Base-by-base conservation (phyloP, 2,329 filamentous ascomycete species). In the Herpotrichia juniperi region DNA sequence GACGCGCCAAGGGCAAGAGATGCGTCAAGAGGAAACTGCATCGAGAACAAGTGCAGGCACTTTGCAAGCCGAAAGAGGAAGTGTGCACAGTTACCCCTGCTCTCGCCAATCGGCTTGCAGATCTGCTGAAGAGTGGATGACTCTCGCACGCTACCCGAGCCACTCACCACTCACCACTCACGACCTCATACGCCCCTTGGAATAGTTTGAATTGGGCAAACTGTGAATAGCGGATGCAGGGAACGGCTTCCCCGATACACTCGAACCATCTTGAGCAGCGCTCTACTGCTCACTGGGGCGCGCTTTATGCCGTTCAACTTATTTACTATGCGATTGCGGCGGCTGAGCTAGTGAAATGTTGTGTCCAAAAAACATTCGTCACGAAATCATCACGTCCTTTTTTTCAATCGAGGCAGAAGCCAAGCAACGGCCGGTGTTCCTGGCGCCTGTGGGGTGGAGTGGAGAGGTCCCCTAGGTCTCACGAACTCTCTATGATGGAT, bases 291-390 rank as follows among this genome's bases (percentile, higher is more conserved):
- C 62, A 61, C 48, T 59, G 39, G 42, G 46, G 42, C 56, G 59
- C 47, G 40, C 51, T 56, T 50, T 39, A 53, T 54, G 50, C 47
- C 48, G 45, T 43, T 46, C 42, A 34, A 46, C 50, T 52, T 44
- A 50, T 59, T 59, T 59, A 61, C 57, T 65, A 65, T 62, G 69
- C 69, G 69, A 67, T 62, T 68, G 54, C 60, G 64, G 69, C 69
- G 69, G 67, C 60, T 64, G 59, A 68, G 62, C 67, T 71, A 70
- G 63, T 59, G 66, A 71, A 71, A 61, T 60, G 50, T 32, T 59
- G 52, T 58, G 54, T 60, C 46, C 54, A 12, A 25, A 55, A 60
- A 42, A 44, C 63, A 57, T 63, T 66, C 67, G 64, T 69, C 57
- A 54, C 53, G 52, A 21, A 19, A 49, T 22, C 17, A 42, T 45